Base-by-base conservation (phyloP, 2,329 filamentous ascomycete genomes). In the Fusarium circinatum region DNA sequence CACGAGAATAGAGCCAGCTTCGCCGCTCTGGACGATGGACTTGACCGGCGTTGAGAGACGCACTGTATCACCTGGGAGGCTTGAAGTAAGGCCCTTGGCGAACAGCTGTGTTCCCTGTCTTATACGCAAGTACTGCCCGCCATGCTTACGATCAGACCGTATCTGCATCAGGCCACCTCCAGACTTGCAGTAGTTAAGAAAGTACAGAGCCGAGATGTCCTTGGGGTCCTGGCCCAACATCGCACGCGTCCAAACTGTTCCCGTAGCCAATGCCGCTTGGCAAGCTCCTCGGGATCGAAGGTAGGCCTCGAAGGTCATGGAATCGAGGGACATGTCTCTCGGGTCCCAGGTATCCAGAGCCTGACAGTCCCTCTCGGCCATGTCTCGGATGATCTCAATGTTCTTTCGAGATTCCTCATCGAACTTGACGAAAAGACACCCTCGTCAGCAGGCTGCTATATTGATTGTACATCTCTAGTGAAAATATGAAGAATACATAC, bases 171-270 rank as follows among this genome's bases (percentile, higher is more conserved):
- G 62, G 5, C 70, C 70, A 10, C 67, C 41, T 5, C 55, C 70
- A 10, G 67, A 64, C 15, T 65, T 60, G 10, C 67, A 68, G 39
- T 71, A 59, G 26, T 73, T 68, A 1, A 73, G 56, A 51, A 73
- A 73, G 8, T 52, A 45, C 2, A 73, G 44, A 6, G 70, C 70
- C 5, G 70, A 73, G 17, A 73, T 65, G 8, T 68, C 67, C 15
- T 48, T 52, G 11, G 67, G 59, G 17, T 73, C 70, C 26, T 68
- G 67, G 8, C 70, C 70, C 5, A 71, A 39, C 24, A 55, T 71
- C 4, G 67, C 70, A n/a, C 64, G 67, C 39, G 34, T 45, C 70
- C 70, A 73, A 7, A 72, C 42, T 4, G 62, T 59, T 20, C 62
- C 66, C 2, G 70, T 72, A 32, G 18, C 34, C 17, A 60, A 1